Conservation (phyloP, 768 basidiomycete genomes). For the Fibroporia radiculosa region DNA sequence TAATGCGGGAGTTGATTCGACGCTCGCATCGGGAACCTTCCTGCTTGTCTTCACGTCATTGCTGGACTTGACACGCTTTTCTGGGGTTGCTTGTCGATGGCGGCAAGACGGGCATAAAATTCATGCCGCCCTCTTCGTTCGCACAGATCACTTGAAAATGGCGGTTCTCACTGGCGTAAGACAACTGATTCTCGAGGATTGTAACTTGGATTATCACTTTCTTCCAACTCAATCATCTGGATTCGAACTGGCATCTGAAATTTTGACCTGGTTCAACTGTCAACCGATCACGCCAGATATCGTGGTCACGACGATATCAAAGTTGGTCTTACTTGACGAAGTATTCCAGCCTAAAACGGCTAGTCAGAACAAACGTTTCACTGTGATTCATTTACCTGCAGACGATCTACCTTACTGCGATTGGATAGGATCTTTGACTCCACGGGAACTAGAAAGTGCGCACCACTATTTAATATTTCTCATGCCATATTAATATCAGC, state of each 20-base stretch:
- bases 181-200: not conserved
- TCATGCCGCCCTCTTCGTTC: conserved; percentile 22
- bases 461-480: conserved; percentile 4
- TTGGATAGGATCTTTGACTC: conserved; percentile 56
- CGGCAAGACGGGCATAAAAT: conserved; percentile 23
- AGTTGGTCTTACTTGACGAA: not conserved
- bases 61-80: conserved; percentile 27
- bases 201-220: not conserved
- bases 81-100: conserved; percentile 30
- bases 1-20: not conserved
- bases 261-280: not conserved
- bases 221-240: too few relatives aligned
- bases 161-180: not conserved
- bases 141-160: not conserved
- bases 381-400: conserved; percentile 34
- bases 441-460: conserved; percentile 54
- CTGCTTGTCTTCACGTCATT: conserved; percentile 27
- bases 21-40: conserved; percentile 19
- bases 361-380: not conserved
- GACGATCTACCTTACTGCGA: conserved; percentile 42
- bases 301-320: not conserved
- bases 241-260: not conserved
- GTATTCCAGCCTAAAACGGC: not conserved
- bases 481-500: conserved; percentile 11
- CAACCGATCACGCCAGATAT: not conserved